Base-by-base conservation (phyloP, 1,284 basidiomycete genomes). In the Pascua guehoae region DNA sequence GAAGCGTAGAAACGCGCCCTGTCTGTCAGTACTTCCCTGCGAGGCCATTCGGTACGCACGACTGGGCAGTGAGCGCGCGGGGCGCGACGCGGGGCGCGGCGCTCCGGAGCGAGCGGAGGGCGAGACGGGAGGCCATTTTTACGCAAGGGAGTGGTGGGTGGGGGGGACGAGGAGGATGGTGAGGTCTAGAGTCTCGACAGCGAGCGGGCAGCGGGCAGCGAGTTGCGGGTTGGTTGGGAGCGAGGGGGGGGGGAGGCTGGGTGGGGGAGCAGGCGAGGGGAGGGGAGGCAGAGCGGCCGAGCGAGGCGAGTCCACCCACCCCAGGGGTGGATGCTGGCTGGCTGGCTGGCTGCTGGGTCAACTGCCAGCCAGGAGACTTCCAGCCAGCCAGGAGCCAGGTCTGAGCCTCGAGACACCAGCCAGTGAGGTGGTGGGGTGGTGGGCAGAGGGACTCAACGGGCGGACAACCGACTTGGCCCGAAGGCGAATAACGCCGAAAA, bases 71-170 rank as follows among this genome's bases (percentile, higher is more conserved):
- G 52, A 70, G 47, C 53, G 62, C 67, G 61, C 75, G 67, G 65
- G 74, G 71, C 55, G 71, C 64, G 51, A 70, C 68, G 53, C 62
- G 58, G 61, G 71, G 64, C 47, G 66, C 61, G 49, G 72, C 66
- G 62, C 69, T 62, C 61, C 78, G 63, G 58, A 79, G 71, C 58
- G 72, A 70, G 66, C 71, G 73, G 63, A 73, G 64, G 53, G 76
- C 77, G 65, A 79, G 62, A 60, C 78, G 70, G 60, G 76, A 76
- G 53, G 77, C 73, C 78, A 78, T 79, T 65, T 65, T 71, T 61
- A 61, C n/a, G 55, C 37, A 50, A 61, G 51, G 54, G 41, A 53
- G 55, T 54, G 49, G 60, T 47, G 56, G 56, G 44, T 45, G 44
- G 44, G 49, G 51, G 56, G 55, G 56, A 52, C 54, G 48, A 57